Conservation (phyloP, 2,329 filamentous ascomycete species). For the Cordyceps militaris region DNA sequence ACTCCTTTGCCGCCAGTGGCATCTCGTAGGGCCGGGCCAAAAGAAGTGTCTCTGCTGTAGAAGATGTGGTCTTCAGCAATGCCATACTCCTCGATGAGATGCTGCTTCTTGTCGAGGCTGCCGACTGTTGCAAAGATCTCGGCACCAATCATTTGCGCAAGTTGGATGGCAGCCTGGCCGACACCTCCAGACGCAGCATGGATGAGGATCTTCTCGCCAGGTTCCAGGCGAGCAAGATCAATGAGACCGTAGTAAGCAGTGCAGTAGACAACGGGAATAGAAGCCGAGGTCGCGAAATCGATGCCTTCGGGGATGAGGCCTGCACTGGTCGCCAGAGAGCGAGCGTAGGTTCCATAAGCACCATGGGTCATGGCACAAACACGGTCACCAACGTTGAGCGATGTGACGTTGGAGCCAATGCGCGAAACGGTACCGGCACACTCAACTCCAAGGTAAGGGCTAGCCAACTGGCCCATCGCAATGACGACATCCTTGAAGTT, state of each 20-base stretch:
- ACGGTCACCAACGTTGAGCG: slow-evolving; percentile 62
- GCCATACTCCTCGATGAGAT: slow-evolving; percentile 30
- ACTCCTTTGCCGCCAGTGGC: slow-evolving; percentile 46
- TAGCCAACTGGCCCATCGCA: slow-evolving; percentile 31
- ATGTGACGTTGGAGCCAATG: slow-evolving; percentile 54
- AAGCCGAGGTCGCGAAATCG: slow-evolving; percentile 31
- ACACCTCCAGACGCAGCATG: slow-evolving; percentile 33
- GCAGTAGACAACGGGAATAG: slow-evolving; percentile 33
- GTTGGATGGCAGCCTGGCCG: slow-evolving; percentile 33
- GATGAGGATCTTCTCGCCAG: slow-evolving; percentile 33
- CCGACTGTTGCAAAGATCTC: slow-evolving; percentile 37
- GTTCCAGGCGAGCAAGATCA: slow-evolving; percentile 29
- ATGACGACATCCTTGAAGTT: slow-evolving; percentile 42
- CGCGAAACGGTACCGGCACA: slow-evolving; percentile 32
- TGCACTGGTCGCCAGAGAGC: slow-evolving; percentile 26
- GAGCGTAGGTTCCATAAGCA: slow-evolving; percentile 27
- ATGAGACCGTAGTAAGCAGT: slow-evolving; percentile 36
- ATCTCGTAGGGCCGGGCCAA: slow-evolving; percentile 18
- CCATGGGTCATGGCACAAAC: slow-evolving; percentile 48
- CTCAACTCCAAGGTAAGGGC: slow-evolving; percentile 32
- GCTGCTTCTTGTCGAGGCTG: slow-evolving; percentile 30
- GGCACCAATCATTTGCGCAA: slow-evolving; percentile 32
- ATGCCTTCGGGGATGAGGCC: slow-evolving; percentile 32
- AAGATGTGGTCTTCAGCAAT: slow-evolving; percentile 28
- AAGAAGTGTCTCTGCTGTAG: slow-evolving; percentile 21